Evolutionary conservation across 176 grass and related monocot species (phyloP), one percentile per base, ranked within the genome.

Genomic region (Carex parvula): DNA sequence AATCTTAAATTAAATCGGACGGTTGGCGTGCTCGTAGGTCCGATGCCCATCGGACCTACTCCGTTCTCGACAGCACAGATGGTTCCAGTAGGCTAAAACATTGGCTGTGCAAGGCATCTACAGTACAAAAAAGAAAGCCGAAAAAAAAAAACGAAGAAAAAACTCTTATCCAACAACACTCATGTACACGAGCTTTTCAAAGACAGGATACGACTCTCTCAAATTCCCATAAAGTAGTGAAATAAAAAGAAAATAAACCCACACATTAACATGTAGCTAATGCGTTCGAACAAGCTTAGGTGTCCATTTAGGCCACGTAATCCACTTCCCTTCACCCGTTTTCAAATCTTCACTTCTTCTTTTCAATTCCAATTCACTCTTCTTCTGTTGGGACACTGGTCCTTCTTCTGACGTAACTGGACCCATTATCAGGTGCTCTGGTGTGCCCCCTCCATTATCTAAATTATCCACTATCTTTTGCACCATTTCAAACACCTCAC

Each of bases 251-350:
- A 78, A 57, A 57, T 57, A 78, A 56, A 55, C 2, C 24, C 50
- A 78, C 15, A 53, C 48, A 33, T 32, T 32, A 78, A 32, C 22
- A 78, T 78, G 73, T 35, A 74, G 56, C 87, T 88, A 95, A 68
- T 98, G 91, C 84, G 91, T 93, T 89, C 86, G 93, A 58, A 98
- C 86, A 84, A 98, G 89, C 83, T 93, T 98, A 29, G 84, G 89
- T 18, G 86, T 90, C 89, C 95, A 98, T 11, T 85, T 87, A 41
- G 86, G 86, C 92, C 89, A 94, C 37, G 72, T 61, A 82, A 93
- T 75, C 84, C 91, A 93, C 60, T 90, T 91, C 64, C 84, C 84
- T 65, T 95, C 88, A 72, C 92, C 50, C 8, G 69, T 88, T 86
- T 90, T 91, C 68, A 87, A 76, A 84, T 89, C 89, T 14, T 79